Evolutionary conservation across 2,329 filamentous ascomycete species (phyloP).

Genomic region (Aspergillus sp.): DNA sequence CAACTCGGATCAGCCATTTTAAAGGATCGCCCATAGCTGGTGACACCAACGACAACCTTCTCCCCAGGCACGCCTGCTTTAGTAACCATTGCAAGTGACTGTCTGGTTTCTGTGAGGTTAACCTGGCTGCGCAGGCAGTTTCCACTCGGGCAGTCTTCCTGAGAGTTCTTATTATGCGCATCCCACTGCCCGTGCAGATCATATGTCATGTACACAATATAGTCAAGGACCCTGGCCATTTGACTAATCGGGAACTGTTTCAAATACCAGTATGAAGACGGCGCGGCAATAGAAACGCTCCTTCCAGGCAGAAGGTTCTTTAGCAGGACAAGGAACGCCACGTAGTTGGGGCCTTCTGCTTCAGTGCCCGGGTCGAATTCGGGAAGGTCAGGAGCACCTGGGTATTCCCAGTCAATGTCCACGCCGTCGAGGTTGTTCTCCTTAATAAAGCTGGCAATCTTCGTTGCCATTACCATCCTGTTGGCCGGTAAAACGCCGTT

Average conservation of each 20-base stretch:
- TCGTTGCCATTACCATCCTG: no score
- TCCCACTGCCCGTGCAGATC: slow-evolving; percentile 28
- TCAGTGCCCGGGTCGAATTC: slow-evolving; percentile 31
- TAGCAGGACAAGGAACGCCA: slow-evolving; percentile 29
- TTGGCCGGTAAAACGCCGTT: no score
- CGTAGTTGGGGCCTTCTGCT: slow-evolving; percentile 34
- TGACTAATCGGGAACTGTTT: slow-evolving; percentile 27
- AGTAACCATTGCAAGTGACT: no score
- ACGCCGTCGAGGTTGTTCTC: slow-evolving; percentile 38
- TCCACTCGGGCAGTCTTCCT: no score
- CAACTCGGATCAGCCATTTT: no score
- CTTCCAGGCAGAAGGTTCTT: slow-evolving; percentile 17
- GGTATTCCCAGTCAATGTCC: slow-evolving; percentile 44
- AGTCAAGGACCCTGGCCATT: slow-evolving; percentile 25
- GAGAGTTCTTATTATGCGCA: background rate
- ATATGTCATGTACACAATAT: slow-evolving; percentile 43
- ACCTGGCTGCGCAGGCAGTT: no score
- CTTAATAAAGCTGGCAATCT: no score
- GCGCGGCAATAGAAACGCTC: slow-evolving; percentile 24
- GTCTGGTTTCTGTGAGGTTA: no score
- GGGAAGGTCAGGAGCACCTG: slow-evolving; percentile 34
- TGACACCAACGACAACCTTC: no score
- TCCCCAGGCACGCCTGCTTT: no score
- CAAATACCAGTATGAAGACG: slow-evolving; percentile 35
- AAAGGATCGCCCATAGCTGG: no score